These are phyloP conservation scores for Starmera stellimalicola DNA, from an alignment of 1,139 yeast genomes.

Conservation along the genomic window DNA sequence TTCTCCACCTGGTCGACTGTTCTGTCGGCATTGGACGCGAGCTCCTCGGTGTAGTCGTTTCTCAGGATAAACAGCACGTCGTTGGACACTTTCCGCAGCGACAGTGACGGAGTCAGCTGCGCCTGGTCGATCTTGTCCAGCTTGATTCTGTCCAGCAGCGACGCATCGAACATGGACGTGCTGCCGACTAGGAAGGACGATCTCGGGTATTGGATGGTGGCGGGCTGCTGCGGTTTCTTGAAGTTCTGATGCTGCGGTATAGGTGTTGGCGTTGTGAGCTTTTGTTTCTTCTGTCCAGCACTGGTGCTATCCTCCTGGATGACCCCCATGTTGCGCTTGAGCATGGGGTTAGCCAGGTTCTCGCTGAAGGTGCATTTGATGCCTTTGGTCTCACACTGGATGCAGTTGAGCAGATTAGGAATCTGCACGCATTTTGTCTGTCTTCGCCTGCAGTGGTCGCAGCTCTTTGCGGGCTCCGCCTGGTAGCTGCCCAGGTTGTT, in stretches of 20 bases:
- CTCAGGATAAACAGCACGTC: slow-evolving; percentile 56
- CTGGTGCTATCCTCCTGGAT: slow-evolving; percentile 6
- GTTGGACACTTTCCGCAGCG: slow-evolving; percentile 59
- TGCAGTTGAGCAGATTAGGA: slow-evolving; percentile 50
- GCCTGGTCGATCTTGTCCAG: slow-evolving; percentile 56
- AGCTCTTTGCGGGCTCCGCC: slow-evolving; percentile 28
- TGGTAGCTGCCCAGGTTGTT: slow-evolving; percentile 1
- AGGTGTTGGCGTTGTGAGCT: slow-evolving; percentile 3
- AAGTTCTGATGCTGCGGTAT: slow-evolving; percentile 3
- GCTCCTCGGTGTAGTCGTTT: slow-evolving; percentile 62
- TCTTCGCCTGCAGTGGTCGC: slow-evolving; percentile 62
- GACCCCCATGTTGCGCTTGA: slow-evolving; percentile 19
- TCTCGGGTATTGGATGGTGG: slow-evolving; percentile 57
- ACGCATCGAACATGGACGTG: slow-evolving; percentile 57
- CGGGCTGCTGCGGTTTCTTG: slow-evolving; percentile 4
- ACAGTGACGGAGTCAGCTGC: slow-evolving; percentile 45
- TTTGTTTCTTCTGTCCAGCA: neutral
- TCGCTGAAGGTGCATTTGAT: slow-evolving; percentile 49
- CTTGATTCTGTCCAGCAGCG: slow-evolving; percentile 43
- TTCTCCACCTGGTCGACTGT: slow-evolving; percentile 66
- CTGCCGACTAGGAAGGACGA: slow-evolving; percentile 73
- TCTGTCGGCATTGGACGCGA: slow-evolving; percentile 52
- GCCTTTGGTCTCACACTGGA: slow-evolving; percentile 60
- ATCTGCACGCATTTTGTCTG: slow-evolving; percentile 56
- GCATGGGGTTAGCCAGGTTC: slow-evolving; percentile 17